These are phyloP conservation scores for Plasmodium berghei DNA, from an alignment of 169 alveolate genomes.

Conservation along the genomic window DNA sequence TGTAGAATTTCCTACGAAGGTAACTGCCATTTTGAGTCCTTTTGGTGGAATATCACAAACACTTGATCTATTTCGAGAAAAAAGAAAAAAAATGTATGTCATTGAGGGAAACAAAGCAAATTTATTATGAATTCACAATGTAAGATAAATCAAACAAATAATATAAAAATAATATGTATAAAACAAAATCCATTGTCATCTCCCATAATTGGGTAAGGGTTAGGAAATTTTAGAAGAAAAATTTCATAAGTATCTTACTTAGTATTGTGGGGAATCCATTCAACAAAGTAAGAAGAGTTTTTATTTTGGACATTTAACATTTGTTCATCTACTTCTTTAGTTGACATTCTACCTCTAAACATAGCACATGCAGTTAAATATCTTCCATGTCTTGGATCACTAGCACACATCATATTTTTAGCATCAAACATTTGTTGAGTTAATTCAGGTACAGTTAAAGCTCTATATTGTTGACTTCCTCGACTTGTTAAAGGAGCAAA, in stretches of 20 bases:
- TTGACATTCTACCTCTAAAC: slow-evolving; percentile 99
- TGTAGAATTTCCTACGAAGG: slow-evolving; percentile 98
- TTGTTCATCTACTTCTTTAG: slow-evolving; percentile 99
- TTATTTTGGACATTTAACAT: slow-evolving; percentile 98
- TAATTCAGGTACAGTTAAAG: slow-evolving; percentile 98
- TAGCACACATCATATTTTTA: slow-evolving; percentile 99
- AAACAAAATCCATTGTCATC: not conserved
- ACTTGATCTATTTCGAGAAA: slow-evolving; percentile 86
- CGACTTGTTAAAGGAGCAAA: slow-evolving; percentile 98
- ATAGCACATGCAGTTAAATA: slow-evolving; percentile 98
- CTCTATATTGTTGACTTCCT: slow-evolving; percentile 99
- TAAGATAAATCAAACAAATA: too few species aligned
- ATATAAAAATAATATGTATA: not conserved
- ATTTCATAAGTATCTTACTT: slow-evolving; percentile 60
- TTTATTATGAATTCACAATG: too few species aligned
- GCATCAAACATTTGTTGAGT: slow-evolving; percentile 99
- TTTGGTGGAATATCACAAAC: slow-evolving; percentile 99
- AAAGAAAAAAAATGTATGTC: not conserved
- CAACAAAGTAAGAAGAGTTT: slow-evolving; percentile 98
- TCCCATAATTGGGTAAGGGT: not conserved
- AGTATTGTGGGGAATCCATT: slow-evolving; percentile 99
- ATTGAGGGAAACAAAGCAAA: not conserved
- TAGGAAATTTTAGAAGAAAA: too few species aligned
- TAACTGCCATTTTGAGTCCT: slow-evolving; percentile 98
- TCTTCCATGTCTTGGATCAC: slow-evolving; percentile 99